A percentile compares a stretch with the other conserved stretches of the same genome.
Evolutionary conservation across 345 rosid genomes (phyloP).

Genomic region (Eucalyptus paniculata): DNA sequence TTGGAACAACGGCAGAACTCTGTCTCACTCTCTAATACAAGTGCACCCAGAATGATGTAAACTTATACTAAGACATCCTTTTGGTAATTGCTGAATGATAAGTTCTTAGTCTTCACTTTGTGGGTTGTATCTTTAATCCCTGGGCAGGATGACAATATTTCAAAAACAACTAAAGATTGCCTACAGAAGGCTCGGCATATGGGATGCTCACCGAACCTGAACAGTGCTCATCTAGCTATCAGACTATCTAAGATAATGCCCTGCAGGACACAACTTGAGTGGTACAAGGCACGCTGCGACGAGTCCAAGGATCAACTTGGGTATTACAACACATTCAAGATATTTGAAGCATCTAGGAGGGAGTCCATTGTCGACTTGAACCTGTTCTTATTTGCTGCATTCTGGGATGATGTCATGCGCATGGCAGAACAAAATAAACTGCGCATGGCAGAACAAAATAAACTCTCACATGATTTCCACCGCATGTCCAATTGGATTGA

Average conservation of each 20-base stretch:
- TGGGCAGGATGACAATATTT: not conserved
- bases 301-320: not conserved
- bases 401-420: not conserved
- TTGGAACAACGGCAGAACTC: not conserved
- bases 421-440: constrained; percentile 20
- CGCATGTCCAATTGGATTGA: constrained; percentile 45
- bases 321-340: not conserved
- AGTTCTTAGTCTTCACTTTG: not conserved
- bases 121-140: not conserved
- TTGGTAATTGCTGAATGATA: not conserved
- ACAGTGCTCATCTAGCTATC: not conserved
- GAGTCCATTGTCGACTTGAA: too few relatives aligned
- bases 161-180: not conserved
- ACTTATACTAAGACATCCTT: not conserved
- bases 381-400: too few relatives aligned
- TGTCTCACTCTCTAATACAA: not conserved
- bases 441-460: not conserved
- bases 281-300: not conserved
- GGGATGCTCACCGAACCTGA: not conserved
- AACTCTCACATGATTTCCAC: constrained; percentile 59
- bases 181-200: not conserved
- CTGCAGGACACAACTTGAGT: not conserved
- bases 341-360: too few relatives aligned
- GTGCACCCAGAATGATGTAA: not conserved
- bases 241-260: not conserved